Evolutionary conservation across 495 filamentous ascomycete genomes (phyloP).

Genomic region (Zalerion maritima): DNA sequence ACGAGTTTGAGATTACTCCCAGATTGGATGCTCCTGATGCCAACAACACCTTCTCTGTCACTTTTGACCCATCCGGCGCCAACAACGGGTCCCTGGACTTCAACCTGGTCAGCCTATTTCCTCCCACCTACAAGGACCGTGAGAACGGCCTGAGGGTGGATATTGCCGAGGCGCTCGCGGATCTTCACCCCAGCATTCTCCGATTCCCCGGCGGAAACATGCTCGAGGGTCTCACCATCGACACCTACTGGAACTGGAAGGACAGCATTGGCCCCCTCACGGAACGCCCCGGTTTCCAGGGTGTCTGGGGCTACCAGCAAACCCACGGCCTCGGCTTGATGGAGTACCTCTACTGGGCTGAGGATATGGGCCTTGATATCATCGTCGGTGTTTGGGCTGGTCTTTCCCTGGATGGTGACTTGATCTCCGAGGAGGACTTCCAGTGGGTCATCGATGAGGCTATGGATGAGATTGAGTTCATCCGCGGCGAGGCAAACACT

Average conservation of each 20-base stretch:
- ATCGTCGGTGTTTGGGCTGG: slow-evolving; percentile 45
- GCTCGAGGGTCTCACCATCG: slow-evolving; percentile 39
- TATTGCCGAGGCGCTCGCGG: slow-evolving; percentile 38
- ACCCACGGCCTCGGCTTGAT: slow-evolving; percentile 47
- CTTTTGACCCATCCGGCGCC: slow-evolving; percentile 36
- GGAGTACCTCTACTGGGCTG: slow-evolving; percentile 53
- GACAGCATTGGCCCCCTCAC: slow-evolving; percentile 49
- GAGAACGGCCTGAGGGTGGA: slow-evolving; percentile 48
- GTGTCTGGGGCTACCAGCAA: slow-evolving; percentile 46
- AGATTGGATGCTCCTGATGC: slow-evolving; percentile 32
- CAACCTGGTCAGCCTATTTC: slow-evolving; percentile 50
- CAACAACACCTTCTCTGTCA: slow-evolving; percentile 52
- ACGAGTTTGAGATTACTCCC: slow-evolving; percentile 31
- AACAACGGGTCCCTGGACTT: slow-evolving; percentile 40
- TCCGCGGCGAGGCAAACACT: slow-evolving; percentile 38
- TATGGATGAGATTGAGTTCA: slow-evolving; percentile 53
- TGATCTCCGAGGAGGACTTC: slow-evolving; percentile 25
- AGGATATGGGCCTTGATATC: slow-evolving; percentile 45
- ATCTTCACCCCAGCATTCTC: slow-evolving; percentile 41
- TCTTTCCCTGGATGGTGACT: slow-evolving; percentile 42
- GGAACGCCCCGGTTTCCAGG: slow-evolving; percentile 44
- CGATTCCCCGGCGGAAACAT: slow-evolving; percentile 57
- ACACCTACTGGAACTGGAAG: slow-evolving; percentile 52
- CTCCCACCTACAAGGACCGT: slow-evolving; percentile 48
- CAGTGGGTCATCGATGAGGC: slow-evolving; percentile 41